These are phyloP conservation scores for Sclerotinia subarctica DNA, from an alignment of 2,329 filamentous ascomycete species.

Conservation along the genomic window DNA sequence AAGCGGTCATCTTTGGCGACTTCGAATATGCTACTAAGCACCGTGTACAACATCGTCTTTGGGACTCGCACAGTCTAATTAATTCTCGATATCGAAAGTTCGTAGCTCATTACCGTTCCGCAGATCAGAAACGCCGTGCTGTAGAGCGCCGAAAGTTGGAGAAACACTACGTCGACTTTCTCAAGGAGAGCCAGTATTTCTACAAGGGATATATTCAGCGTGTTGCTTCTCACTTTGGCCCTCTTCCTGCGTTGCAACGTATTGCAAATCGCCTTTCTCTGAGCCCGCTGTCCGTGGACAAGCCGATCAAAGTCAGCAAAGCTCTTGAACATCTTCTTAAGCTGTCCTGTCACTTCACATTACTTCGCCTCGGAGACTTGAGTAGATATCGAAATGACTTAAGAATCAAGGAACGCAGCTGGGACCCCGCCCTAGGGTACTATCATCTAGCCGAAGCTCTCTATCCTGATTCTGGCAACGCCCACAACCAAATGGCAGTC, in stretches of 20 bases:
- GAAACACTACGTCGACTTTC: constrained; percentile 77
- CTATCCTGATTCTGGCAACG: constrained; percentile 72
- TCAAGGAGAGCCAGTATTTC: constrained; percentile 84
- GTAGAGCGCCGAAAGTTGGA: constrained; percentile 73
- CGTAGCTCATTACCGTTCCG: constrained; percentile 53
- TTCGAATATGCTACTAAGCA: constrained; percentile 61
- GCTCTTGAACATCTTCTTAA: constrained; percentile 50
- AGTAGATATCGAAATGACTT: constrained; percentile 80
- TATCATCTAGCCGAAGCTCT: constrained; percentile 80
- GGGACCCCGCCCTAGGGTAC: constrained; percentile 76
- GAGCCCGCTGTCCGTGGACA: constrained; percentile 31
- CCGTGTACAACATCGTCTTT: constrained; percentile 68
- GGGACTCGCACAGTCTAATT: constrained; percentile 74
- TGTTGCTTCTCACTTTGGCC: constrained; percentile 58
- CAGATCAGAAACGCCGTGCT: constrained; percentile 45
- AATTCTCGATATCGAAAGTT: constrained; percentile 75
- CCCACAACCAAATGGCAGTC: constrained; percentile 88
- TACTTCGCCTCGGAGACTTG: constrained; percentile 86
- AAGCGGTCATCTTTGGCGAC: constrained; percentile 70
- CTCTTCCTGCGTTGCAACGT: constrained; percentile 34
- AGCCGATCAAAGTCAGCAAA: constrained; percentile 28
- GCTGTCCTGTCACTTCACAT: constrained; percentile 73
- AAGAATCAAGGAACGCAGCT: constrained; percentile 66
- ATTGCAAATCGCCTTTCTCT: constrained; percentile 37
- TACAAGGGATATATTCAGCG: constrained; percentile 83